Evolutionary conservation across 345 rosid genomes (phyloP), one percentile per base, ranked within the genome.

Genomic region (Rubroshorea leprosula): DNA sequence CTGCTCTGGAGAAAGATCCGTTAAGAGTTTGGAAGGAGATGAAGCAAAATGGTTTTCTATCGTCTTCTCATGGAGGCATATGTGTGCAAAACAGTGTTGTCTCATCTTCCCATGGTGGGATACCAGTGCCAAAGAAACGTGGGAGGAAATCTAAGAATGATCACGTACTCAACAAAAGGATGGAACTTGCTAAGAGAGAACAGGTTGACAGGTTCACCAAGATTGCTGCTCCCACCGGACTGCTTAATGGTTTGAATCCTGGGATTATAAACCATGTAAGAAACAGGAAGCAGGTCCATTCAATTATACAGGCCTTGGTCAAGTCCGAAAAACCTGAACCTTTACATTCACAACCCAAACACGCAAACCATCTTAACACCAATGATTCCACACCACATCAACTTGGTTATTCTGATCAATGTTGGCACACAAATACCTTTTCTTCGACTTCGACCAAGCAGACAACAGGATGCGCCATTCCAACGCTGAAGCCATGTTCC

Each of bases 231-330:
- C 99, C 99, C 1, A 93, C 94, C 67, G 97, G 96, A 39, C 76
- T 87, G 67, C 81, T 93, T 58, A 89, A 85, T 49, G 92, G 78
- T 49, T 56, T 93, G 76, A 93, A 89, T 67, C 99, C 95, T 0
- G 96, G 99, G 47, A 93, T 93, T 57, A 85, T 93, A 67, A 87
- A 83, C 76, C 93, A 85, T 63, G 89, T 93, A 31, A 81, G 99
- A 66, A 90, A 81, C 56, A 90, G 70, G 70, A 81, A 77, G 66
- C 99, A 93, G 64, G 99, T 93, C 44, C 94, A 80, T 70, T 85
- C 99, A 22, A 82, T 90, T 27, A 93, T 93, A 53, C 88, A 87
- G 76, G 83, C 92, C 23, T 35, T 93, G 54, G 85, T 85, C 52
- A 77, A 80, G 73, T 83, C 77, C 57, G 87, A 81, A 65, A 80